Base-by-base conservation (phyloP, 768 basidiomycete species). In the Russula brevipes region DNA sequence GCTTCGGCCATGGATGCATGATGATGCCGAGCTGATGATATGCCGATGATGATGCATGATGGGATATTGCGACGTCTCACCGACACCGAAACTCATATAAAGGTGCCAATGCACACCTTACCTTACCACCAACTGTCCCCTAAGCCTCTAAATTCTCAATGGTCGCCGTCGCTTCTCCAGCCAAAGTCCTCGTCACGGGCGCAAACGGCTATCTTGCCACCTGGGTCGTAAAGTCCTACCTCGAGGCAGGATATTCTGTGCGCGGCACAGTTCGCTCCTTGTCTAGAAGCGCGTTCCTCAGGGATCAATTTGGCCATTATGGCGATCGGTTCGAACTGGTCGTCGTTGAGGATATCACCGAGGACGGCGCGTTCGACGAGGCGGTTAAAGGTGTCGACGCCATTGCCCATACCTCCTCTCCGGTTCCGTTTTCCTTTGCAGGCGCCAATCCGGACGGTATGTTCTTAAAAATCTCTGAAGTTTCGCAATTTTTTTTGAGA, bases 371-470 rank as follows among this genome's bases (percentile, higher is more conserved):
- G 1, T 94, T 91, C 65, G 89, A 93, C 70, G 84, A 89, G 55
- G 89, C 85, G 0, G 87, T 92, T 62, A 82, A 85, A 71, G 89
- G 81, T 1, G 84, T 92, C 8, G 85, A 89, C 62, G 91, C 81
- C 0, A 82, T 94, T 55, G 79, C 76, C 42, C 89, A 90, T 69
- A 83, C 79, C 4, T 87, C 87, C 0, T 88, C 87, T 1, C 88
- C 88, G 1, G 79, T 85, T 69, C 75, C 80, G 58, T 64, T 79
- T 85, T 69, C 75, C 80, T 58, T 64, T 76, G 31, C 73, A 79
- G 1, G 78, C 75, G 1, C 76, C n/a, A 78, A 84, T 44, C 75
- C 77, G 4, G 65, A 73, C 14, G 70, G 73, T 74, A 52, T 33
- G 68, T 59, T 19, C 6, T 4, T 53, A 16, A 39, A 0, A 24